Evolutionary conservation across 164 flowering plant genomes (phyloP), one percentile per base, ranked within the genome.

Genomic region (Santalum album): DNA sequence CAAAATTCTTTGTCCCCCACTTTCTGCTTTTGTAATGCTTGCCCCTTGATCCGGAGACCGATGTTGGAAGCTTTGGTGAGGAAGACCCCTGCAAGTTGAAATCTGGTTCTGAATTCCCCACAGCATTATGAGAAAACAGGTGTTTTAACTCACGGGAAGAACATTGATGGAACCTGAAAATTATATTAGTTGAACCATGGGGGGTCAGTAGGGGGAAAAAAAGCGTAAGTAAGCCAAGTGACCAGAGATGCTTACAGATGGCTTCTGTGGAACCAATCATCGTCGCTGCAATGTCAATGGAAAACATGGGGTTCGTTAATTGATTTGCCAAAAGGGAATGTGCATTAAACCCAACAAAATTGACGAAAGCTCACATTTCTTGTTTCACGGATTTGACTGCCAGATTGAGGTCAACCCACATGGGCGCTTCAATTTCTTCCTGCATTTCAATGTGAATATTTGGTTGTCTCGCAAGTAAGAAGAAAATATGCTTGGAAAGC

Each of bases 361-460:
- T 45, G 21, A 6, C 12, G 49, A 35, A 36, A 24, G 72, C 87
- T 75, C 63, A 83, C 95, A 44, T 55, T 53, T 78, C 75, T 56
- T 71, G 71, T 19, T 52, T 27, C 56, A 59, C 43, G 39, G 52
- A 53, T 23, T 66, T 57, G 18, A 77, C 70, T 57, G 82, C 86
- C 51, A 66, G 1, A 1, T 55, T 51, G 23, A 83, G 84, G 72
- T 86, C 95, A 3, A 65, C 80, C 88, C 90, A 83, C 86, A 83
- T 80, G 0, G 90, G 90, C 11, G 88, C 95, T 62, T 86, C 95
- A 55, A 86, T 71, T 64, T 86, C 88, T 51, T 81, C 90, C 95
- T 86, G 68, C 11, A 51, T 12, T 38, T 55, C n/a, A n/a, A n/a
- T n/a, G n/a, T n/a, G n/a, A n/a, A n/a, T n/a, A n/a, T 29, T 29